These are phyloP conservation scores for Leucocoprinus leucothites DNA, from an alignment of 768 basidiomycete genomes.

Conservation along the genomic window DNA sequence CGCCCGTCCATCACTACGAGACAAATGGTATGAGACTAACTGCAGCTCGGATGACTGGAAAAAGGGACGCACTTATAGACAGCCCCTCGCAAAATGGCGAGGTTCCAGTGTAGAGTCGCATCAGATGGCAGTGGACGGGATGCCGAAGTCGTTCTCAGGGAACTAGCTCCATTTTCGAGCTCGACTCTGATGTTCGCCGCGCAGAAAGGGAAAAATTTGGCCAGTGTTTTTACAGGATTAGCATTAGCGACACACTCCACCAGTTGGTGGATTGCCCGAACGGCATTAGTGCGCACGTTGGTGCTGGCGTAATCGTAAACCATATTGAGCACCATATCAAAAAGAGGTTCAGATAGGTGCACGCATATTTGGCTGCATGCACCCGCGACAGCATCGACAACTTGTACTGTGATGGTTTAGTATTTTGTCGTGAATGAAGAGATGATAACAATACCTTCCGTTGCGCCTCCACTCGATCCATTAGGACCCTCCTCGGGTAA, in stretches of 20 bases:
- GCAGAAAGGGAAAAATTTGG: constrained; percentile 76
- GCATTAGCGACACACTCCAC: constrained; percentile 85
- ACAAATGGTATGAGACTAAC: neutral
- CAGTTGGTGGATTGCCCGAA: constrained; percentile 82
- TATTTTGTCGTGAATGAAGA: neutral
- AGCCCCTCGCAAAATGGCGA: constrained; percentile 76
- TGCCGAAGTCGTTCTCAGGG: constrained; percentile 64
- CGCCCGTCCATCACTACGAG: constrained; percentile 52
- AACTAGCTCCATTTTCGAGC: constrained; percentile 83
- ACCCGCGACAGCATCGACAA: constrained; percentile 73
- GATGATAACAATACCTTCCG: constrained; percentile 46
- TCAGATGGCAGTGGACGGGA: constrained; percentile 72
- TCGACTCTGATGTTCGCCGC: constrained; percentile 66
- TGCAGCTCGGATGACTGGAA: neutral
- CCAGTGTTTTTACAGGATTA: constrained; percentile 71
- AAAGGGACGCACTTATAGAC: constrained; percentile 62
- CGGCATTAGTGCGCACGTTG: constrained; percentile 80
- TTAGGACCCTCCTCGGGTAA: constrained; percentile 78
- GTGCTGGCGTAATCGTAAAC: constrained; percentile 81
- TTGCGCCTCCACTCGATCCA: constrained; percentile 57
- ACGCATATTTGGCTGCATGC: constrained; percentile 78
- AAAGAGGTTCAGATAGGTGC: constrained; percentile 71
- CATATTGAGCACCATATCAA: constrained; percentile 79
- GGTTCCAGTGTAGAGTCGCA: constrained; percentile 85
- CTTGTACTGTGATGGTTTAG: constrained; percentile 44